Evolutionary conservation across 257 asterid genomes (phyloP).

Genomic region (Perilla frutescens): DNA sequence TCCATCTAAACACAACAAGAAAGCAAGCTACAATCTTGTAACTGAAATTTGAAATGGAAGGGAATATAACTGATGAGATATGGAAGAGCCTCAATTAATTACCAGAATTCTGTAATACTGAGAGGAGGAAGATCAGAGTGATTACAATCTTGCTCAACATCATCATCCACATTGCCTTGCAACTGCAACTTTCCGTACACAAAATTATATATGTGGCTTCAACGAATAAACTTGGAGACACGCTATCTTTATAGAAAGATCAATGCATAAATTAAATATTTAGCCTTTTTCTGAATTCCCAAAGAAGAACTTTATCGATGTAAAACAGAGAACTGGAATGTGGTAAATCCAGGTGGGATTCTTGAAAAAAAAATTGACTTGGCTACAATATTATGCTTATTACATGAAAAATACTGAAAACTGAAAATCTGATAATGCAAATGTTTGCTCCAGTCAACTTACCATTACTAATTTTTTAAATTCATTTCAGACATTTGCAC

Average conservation of each 20-base stretch:
- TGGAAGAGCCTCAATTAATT: background rate
- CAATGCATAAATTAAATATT: background rate
- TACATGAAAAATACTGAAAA: background rate
- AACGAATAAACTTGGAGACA: background rate
- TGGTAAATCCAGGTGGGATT: background rate
- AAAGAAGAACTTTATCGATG: too few relatives aligned
- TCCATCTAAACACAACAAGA: slow-evolving; percentile 44
- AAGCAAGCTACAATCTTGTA: background rate
- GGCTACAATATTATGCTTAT: background rate
- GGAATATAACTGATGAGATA: too few relatives aligned
- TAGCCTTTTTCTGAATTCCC: slow-evolving; percentile 29
- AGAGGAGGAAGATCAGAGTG: slow-evolving; percentile 44
- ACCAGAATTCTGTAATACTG: slow-evolving; percentile 50
- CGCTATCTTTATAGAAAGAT: slow-evolving; percentile 28
- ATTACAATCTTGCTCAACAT: slow-evolving; percentile 43
- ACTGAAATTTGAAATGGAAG: too few relatives aligned
- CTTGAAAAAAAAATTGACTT: too few relatives aligned
- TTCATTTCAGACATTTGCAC: background rate
- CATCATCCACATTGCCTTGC: slow-evolving; percentile 8
- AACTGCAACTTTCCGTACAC: background rate
- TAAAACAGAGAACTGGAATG: background rate
- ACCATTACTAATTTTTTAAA: background rate
- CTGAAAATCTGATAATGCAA: background rate
- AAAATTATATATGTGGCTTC: slow-evolving; percentile 19
- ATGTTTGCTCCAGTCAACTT: background rate